These are phyloP conservation scores for Lentinula guzmanii DNA, from an alignment of 768 basidiomycete species.

Conservation along the genomic window DNA sequence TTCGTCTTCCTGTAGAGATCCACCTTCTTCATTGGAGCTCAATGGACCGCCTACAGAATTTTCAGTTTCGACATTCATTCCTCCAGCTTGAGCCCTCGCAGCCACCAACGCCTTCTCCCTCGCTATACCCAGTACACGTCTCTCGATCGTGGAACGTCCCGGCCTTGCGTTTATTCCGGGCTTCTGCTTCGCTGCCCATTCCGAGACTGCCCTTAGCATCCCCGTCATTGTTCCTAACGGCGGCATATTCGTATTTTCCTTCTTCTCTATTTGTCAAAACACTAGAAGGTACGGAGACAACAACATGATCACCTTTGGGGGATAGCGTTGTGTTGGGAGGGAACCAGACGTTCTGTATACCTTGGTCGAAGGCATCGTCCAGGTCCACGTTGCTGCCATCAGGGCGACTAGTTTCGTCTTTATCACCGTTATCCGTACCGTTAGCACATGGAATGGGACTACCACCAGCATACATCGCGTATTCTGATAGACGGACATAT, in stretches of 20 bases:
- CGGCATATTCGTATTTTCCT: not conserved
- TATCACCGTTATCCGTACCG: not conserved
- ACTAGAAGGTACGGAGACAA: not conserved
- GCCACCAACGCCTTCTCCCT: slow-evolving; percentile 1
- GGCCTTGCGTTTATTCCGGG: not conserved
- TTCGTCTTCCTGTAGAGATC: not conserved
- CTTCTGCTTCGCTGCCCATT: not conserved
- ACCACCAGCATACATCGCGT: slow-evolving; percentile 20
- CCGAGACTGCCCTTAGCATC: not conserved
- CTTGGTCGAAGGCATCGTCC: slow-evolving; percentile 4
- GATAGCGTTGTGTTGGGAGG: not conserved
- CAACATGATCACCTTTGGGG: not conserved
- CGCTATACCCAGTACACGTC: slow-evolving; percentile 4
- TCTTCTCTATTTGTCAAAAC: not conserved
- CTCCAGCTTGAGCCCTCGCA: not conserved
- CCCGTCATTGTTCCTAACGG: not conserved
- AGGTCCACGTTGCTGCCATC: not conserved
- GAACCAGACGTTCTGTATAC: slow-evolving; percentile 2
- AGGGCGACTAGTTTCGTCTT: not conserved
- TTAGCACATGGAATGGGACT: not conserved
- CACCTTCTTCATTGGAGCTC: not conserved
- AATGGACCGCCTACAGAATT: not conserved
- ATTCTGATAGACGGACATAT: slow-evolving; percentile 56
- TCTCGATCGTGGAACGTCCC: slow-evolving; percentile 7
- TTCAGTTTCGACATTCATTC: no score